Conservation (phyloP, 306 rosid species). For the Trifolium fragiferum region DNA sequence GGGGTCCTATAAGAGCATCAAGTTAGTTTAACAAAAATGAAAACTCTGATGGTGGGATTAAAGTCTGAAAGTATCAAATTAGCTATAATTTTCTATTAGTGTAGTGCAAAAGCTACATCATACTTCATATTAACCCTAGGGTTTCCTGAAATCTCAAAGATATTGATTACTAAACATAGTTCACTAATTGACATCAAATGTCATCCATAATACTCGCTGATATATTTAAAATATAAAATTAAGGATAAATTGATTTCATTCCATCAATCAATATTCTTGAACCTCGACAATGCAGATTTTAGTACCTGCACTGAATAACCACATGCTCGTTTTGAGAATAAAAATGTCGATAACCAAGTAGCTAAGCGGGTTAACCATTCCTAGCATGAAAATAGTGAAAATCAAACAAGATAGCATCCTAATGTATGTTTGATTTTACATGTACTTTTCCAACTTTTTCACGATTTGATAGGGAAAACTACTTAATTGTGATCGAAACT, state of each 20-base stretch:
- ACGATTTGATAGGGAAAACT: background rate
- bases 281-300: background rate
- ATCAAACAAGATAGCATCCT: background rate
- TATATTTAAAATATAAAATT: background rate
- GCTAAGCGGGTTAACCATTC: slow-evolving; percentile 16
- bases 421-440: background rate
- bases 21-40: slow-evolving; percentile 6
- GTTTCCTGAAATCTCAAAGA: background rate
- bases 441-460: background rate
- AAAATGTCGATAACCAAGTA: background rate
- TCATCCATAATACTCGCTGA: background rate
- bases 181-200: slow-evolving; percentile 27
- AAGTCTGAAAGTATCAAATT: too few species aligned
- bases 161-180: slow-evolving; percentile 13
- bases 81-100: background rate
- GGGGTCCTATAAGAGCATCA: background rate
- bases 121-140: slow-evolving; percentile 4
- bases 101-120: slow-evolving; percentile 1
- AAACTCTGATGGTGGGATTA: background rate
- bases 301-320: background rate
- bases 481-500: background rate
- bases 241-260: background rate
- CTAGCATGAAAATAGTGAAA: background rate
- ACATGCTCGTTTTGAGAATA: slow-evolving; percentile 1
- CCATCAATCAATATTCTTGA: slow-evolving; percentile 23